Conservation (phyloP, 805 yeast species). For the Myxozyma lipomycoides region DNA sequence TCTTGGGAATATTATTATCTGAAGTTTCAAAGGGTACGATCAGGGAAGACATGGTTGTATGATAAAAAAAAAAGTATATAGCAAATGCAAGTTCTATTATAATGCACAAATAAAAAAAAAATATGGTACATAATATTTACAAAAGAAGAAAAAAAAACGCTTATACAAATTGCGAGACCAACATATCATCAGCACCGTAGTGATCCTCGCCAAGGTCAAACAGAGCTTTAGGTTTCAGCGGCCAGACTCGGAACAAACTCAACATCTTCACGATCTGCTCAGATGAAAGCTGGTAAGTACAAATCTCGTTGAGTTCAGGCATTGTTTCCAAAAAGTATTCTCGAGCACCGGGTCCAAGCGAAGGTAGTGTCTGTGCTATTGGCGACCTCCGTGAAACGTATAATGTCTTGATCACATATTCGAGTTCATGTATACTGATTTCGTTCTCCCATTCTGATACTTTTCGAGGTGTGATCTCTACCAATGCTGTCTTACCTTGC, state of each 20-base stretch:
- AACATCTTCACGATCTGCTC: conserved; percentile 55
- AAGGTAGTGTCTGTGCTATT: conserved; percentile 45
- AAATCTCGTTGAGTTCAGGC: conserved; percentile 42
- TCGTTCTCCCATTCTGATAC: conserved; percentile 35
- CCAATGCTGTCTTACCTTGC: conserved; percentile 45
- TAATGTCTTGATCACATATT: conserved; percentile 60
- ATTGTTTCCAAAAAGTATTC: conserved; percentile 37
- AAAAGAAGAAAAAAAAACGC: too few species aligned
- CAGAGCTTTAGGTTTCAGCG: conserved; percentile 68
- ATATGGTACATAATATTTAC: too few species aligned
- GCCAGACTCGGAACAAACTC: conserved; percentile 64
- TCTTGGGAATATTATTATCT: background rate
- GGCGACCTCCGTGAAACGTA: conserved; percentile 49
- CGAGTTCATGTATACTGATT: conserved; percentile 54
- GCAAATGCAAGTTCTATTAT: too few species aligned
- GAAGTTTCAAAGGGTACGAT: conserved; percentile 3
- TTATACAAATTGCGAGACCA: too few species aligned
- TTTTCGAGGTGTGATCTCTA: conserved; percentile 54
- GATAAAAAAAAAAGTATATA: background rate
- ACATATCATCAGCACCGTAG: background rate
- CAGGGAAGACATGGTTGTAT: background rate
- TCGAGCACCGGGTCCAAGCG: conserved; percentile 77
- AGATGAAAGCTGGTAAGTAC: conserved; percentile 47
- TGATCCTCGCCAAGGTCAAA: conserved; percentile 43
- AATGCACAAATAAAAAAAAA: too few species aligned